Base-by-base conservation (phyloP, 2,329 filamentous ascomycete species). In the Cladosporium sp. region DNA sequence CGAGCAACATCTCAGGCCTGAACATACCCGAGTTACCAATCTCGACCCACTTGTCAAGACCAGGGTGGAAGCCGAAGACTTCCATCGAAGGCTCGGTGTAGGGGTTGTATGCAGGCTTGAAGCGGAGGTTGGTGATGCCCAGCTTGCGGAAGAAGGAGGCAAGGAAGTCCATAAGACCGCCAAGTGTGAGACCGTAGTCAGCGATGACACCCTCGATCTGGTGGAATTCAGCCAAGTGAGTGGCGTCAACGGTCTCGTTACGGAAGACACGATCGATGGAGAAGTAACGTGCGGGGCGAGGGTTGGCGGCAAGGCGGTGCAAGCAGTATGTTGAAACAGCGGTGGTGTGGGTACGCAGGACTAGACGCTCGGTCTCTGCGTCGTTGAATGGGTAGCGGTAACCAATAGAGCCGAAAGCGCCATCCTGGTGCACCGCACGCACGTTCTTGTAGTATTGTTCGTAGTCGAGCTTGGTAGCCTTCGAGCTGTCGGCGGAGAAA, bases 1-100 rank as follows among this genome's bases (percentile, higher is more conserved):
- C 81, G 76, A 96, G 89, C 69, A 97, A 75, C 93, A 97, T 97
- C 77, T 99, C 94, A 1, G 94, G 92, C 64, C 94, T 83, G 85
- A 99, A 99, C 92, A 99, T 97, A 62, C 94, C 94, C 67, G 88
- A 93, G 78, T 99, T 97, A 60, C 94, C 94, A 71, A 97, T 97
- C 78, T 97, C 94, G 24, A 97, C 90, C 78, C 95, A 88, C 79
- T 96, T 96, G 68, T 84, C 84, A 50, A 97, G 78, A 3, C 91
- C 93, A 68, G 88, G 84, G 80, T 97, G 94, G 79, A 88, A 97
- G 64, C 90, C 91, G 77, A 97, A 99, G 65, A 99, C 96, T 76
- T 99, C 94, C 91, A 99, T 95, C 71, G 88, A 89, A 28, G 94
- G 92, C 77, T 99, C 94, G 25, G 91, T 96, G 79, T 95, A 92